Evolutionary conservation across 2,329 filamentous ascomycete species (phyloP).

Genomic region (Penicillium expansum): DNA sequence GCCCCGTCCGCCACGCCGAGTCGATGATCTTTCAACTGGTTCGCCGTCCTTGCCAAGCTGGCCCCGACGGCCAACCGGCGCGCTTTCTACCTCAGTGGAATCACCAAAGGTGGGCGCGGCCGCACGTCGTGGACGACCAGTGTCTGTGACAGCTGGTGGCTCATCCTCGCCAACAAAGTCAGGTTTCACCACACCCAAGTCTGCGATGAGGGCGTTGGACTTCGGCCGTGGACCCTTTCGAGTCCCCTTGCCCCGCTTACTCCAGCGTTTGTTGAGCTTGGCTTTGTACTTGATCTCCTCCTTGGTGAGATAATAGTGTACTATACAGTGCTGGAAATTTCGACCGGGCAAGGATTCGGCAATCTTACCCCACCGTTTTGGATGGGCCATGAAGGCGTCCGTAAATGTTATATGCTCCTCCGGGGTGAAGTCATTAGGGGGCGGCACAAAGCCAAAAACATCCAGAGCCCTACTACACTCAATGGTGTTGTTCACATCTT

Average conservation of each 20-base stretch:
- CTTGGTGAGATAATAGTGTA: slow-evolving; percentile 53
- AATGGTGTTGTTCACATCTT: slow-evolving; percentile 48
- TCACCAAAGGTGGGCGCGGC: slow-evolving; percentile 51
- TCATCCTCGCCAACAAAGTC: slow-evolving; percentile 47
- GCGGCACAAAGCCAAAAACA: slow-evolving; percentile 47
- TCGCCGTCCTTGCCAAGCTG: slow-evolving; percentile 37
- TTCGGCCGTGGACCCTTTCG: slow-evolving; percentile 41
- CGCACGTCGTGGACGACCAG: slow-evolving; percentile 49
- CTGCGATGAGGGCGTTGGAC: slow-evolving; percentile 50
- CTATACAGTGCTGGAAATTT: slow-evolving; percentile 49
- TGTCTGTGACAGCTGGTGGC: slow-evolving; percentile 48
- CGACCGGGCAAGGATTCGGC: slow-evolving; percentile 47
- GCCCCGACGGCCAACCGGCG: slow-evolving; percentile 33
- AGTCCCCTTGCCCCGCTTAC: slow-evolving; percentile 41
- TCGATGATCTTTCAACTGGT: slow-evolving; percentile 33
- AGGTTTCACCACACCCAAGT: slow-evolving; percentile 44
- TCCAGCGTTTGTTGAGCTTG: slow-evolving; percentile 47
- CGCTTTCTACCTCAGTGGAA: slow-evolving; percentile 33
- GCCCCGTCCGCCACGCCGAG: slow-evolving; percentile 35
- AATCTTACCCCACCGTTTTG: slow-evolving; percentile 54
- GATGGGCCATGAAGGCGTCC: slow-evolving; percentile 48
- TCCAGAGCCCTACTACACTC: slow-evolving; percentile 39
- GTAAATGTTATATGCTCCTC: slow-evolving; percentile 49
- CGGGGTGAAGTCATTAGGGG: slow-evolving; percentile 47
- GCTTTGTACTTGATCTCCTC: slow-evolving; percentile 51